Conservation (phyloP, 345 rosid genomes). For the Gossypium bickii region DNA sequence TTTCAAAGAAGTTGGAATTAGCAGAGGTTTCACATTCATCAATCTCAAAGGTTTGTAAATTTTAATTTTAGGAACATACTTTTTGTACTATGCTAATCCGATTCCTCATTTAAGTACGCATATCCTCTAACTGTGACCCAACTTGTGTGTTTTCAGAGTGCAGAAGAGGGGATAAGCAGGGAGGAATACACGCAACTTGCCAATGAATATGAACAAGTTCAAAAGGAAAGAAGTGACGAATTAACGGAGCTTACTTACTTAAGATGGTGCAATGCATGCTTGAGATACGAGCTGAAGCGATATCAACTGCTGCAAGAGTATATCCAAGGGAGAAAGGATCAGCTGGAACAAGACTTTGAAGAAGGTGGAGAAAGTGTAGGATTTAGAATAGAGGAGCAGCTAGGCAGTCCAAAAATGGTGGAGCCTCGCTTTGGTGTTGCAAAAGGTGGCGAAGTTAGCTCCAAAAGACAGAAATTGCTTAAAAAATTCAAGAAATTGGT, state of each 20-base stretch:
- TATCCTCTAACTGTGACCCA: not conserved
- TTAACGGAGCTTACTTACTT: slow-evolving; percentile 47
- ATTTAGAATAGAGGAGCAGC: slow-evolving; percentile 23
- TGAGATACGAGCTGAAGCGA: slow-evolving; percentile 56
- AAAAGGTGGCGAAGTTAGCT: slow-evolving; percentile 18
- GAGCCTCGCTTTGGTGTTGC: not conserved
- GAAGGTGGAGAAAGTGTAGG: slow-evolving; percentile 22
- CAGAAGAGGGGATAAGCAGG: slow-evolving; percentile 19
- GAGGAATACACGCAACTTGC: slow-evolving; percentile 41
- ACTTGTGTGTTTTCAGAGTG: slow-evolving; percentile 28
- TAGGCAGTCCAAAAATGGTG: slow-evolving; percentile 17
- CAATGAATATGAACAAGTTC: slow-evolving; percentile 44
- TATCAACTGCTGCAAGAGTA: slow-evolving; percentile 22
- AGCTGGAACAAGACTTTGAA: slow-evolving; percentile 27
- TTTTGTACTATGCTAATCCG: too few species aligned
- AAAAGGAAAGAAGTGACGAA: slow-evolving; percentile 40
- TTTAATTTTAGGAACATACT: not conserved
- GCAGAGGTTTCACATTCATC: slow-evolving; percentile 27
- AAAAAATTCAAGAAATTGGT: slow-evolving; percentile 66
- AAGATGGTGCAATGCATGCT: slow-evolving; percentile 74
- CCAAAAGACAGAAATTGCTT: slow-evolving; percentile 50
- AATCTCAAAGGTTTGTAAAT: slow-evolving; percentile 35
- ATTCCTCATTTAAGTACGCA: not conserved
- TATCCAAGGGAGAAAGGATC: slow-evolving; percentile 20
- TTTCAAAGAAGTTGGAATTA: slow-evolving; percentile 23